Evolutionary conservation across 495 filamentous ascomycete species (phyloP).

Genomic region (Entonaema liquescens): DNA sequence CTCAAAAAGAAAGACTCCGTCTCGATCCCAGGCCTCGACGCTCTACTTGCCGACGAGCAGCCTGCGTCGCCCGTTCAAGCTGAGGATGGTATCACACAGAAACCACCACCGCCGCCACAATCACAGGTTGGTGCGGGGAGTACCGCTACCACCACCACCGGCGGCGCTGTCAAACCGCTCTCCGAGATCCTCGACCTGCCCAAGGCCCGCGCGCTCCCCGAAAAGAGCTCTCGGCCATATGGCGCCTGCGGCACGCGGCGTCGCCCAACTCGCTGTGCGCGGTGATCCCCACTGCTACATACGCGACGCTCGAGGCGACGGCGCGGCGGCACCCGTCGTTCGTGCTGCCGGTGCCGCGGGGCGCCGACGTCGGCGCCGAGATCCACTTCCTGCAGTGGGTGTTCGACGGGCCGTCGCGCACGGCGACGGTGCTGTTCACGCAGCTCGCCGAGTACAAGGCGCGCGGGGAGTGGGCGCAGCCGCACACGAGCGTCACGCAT

Average conservation of each 20-base stretch:
- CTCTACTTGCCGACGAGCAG: conserved; percentile 45
- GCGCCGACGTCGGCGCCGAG: conserved; percentile 70
- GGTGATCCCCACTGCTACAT: conserved; percentile 75
- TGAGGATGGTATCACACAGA: background rate
- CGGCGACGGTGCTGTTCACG: conserved; percentile 89
- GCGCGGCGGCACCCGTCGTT: conserved; percentile 84
- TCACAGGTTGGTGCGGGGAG: conserved; percentile 20
- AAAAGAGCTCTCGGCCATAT: conserved; percentile 86
- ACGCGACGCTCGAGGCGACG: conserved; percentile 68
- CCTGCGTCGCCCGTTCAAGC: background rate
- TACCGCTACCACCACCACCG: conserved; percentile 49
- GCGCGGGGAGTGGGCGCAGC: conserved; percentile 84
- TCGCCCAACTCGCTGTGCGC: conserved; percentile 80
- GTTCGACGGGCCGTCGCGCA: conserved; percentile 68
- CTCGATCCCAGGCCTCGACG: conserved; percentile 58
- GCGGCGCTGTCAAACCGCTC: conserved; percentile 76
- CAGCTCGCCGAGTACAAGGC: conserved; percentile 91
- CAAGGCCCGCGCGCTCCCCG: conserved; percentile 75
- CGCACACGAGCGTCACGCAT: conserved; percentile 93
- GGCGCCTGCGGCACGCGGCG: conserved; percentile 85
- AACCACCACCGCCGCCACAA: conserved; percentile 46
- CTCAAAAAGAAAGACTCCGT: conserved; percentile 64
- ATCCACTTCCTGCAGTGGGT: conserved; percentile 86
- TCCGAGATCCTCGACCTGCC: conserved; percentile 82
- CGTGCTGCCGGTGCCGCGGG: conserved; percentile 85